Percentiles rank a stretch among this genome's conserved stretches.
phyloP scores from a whole-genome alignment of 2,329 filamentous ascomycete genomes.

The Pyricularia pennisetigena region DNA sequence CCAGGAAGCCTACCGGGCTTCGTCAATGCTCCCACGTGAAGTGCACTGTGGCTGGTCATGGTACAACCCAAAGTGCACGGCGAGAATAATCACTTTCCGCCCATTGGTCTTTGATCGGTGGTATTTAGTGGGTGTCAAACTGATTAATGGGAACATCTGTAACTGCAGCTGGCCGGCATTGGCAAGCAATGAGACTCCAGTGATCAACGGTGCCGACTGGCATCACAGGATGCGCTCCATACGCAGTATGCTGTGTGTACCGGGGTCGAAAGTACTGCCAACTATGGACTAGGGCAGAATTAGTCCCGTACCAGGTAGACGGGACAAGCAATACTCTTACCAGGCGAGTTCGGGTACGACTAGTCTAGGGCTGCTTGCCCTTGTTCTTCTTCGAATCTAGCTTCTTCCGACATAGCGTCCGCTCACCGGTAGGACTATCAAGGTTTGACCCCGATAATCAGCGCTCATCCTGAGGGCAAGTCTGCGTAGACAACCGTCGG shows the following conservation, averaged over 20 bases:
- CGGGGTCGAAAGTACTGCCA: too few species aligned
- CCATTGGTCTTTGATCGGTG: not conserved
- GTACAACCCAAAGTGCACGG: not conserved
- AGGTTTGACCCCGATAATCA: not conserved
- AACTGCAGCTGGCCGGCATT: not conserved
- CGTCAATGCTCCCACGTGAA: not conserved
- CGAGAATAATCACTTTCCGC: not conserved
- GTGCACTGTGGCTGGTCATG: not conserved
- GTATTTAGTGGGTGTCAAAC: not conserved
- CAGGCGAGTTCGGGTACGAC: not conserved
- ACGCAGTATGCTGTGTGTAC: too few species aligned
- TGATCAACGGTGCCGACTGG: not conserved
- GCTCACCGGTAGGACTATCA: not conserved
- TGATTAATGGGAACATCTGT: not conserved
- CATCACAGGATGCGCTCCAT: not conserved
- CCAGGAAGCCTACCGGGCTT: not conserved
- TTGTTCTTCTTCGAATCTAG: not conserved
- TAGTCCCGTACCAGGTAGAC: not conserved
- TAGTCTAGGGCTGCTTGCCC: not conserved
- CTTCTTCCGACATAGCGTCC: not conserved
- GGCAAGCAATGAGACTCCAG: not conserved
- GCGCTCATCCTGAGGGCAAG: not conserved
- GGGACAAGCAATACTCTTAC: not conserved
- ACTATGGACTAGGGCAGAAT: too few species aligned
- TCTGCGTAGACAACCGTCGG: not conserved